These are phyloP conservation scores for Clarireedia hainanense DNA, from an alignment of 2,329 filamentous ascomycete species.

Conservation along the genomic window DNA sequence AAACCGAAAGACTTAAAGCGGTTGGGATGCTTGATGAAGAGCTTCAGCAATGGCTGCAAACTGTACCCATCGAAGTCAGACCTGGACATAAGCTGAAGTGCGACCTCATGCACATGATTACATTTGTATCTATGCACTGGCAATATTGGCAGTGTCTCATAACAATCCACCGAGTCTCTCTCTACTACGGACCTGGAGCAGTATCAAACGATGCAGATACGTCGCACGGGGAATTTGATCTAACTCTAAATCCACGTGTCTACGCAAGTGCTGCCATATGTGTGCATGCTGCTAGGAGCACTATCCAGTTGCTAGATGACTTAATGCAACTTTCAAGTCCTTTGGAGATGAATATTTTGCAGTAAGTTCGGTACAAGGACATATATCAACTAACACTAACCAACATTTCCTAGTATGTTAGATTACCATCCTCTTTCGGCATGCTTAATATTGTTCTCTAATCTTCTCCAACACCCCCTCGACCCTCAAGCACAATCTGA, in stretches of 20 bases:
- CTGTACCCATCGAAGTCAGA: conserved; percentile 21
- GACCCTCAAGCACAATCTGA: conserved; percentile 80
- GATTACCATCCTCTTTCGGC: conserved; percentile 86
- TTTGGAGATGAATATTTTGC: conserved; percentile 12
- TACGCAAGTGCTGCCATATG: conserved; percentile 17
- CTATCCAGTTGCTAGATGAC: conserved; percentile 15
- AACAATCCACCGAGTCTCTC: conserved; percentile 17
- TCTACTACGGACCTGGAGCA: conserved; percentile 14
- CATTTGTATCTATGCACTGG: conserved; percentile 21
- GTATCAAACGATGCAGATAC: conserved; percentile 3
- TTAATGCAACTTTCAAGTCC: conserved; percentile 13
- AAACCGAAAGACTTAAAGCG: conserved; percentile 15
- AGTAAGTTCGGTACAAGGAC: conserved; percentile 7
- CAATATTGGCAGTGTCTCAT: conserved; percentile 19
- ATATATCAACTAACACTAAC: conserved; percentile 2
- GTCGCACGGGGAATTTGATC: conserved; percentile 5
- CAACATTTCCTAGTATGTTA: conserved; percentile 7
- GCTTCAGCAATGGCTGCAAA: conserved; percentile 20
- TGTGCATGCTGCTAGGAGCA: conserved; percentile 17
- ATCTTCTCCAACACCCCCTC: conserved; percentile 86
- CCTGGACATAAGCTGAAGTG: conserved; percentile 18
- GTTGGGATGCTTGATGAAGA: conserved; percentile 19
- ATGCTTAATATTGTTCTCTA: conserved; percentile 85
- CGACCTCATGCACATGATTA: conserved; percentile 12
- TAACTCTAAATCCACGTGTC: conserved; percentile 15